Base-by-base conservation (phyloP, 75 land plant genomes). In the Adiantum capillusveneris region DNA sequence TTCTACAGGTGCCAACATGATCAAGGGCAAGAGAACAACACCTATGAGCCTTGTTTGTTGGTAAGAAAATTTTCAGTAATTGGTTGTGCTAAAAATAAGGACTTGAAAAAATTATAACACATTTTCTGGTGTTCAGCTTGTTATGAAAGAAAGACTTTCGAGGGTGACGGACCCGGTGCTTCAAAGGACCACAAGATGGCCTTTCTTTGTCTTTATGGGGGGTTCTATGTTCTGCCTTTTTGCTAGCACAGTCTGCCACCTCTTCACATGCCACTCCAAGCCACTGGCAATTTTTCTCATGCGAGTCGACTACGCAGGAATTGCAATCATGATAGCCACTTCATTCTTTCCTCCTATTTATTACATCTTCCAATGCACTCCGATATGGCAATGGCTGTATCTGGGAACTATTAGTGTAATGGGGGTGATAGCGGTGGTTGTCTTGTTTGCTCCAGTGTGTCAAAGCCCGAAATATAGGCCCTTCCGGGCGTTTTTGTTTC, bases 301-400 rank as follows among this genome's bases (percentile, higher is more conserved):
- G 41, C 63, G 87, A 39, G 54, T 93, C 16, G 98, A 93, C 75
- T 93, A 85, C 60, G 78, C 72, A 14, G 98, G 98, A 25, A 93
- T 93, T 31, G 80, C 87, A 16, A 69, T 68, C 44, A 83, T 93
- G 90, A 93, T 93, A 66, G 89, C 85, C 65, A 78, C 96, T 49
- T 85, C 90, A 45, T 93, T 89, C 68, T 89, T 84, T 69, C 98
- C 98, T 5, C 90, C 98, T 21, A 81, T 93, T 43, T 93, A 83
- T 79, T 93, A 93, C 76, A 73, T 84, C 42, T 93, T 93, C 77
- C 79, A 71, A 44, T 93, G 95, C 63, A 63, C 73, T 0, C 87
- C 96, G 0, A 60, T 43, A 20, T 88, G 84, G 85, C 90, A 82
- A 16, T 44, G 75, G 44, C 2, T 74, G 43, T 93, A 93, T 67